Percentiles rank a stretch among this genome's conserved stretches.
Conservation (phyloP, 2,329 filamentous ascomycete genomes). For the Colletotrichum sp. region DNA sequence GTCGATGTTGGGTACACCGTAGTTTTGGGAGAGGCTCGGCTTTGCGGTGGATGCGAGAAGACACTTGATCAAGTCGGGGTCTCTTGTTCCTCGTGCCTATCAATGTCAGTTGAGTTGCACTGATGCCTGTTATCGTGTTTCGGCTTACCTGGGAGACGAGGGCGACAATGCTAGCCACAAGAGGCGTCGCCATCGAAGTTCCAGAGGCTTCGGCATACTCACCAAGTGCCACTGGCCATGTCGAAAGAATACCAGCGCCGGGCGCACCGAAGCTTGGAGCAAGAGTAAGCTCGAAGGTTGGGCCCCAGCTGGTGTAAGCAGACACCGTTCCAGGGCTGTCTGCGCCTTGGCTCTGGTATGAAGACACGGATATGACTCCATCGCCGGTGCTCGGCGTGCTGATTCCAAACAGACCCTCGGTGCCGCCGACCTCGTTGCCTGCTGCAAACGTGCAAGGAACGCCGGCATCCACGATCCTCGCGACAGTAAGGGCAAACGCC, state of each 20-base stretch:
- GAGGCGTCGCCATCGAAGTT: constrained; percentile 66
- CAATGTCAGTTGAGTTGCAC: background rate
- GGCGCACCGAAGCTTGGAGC: constrained; percentile 62
- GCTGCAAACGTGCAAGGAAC: constrained; percentile 59
- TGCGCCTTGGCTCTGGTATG: constrained; percentile 47
- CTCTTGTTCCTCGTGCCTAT: constrained; percentile 45
- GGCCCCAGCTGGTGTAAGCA: constrained; percentile 64
- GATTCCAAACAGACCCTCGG: constrained; percentile 52
- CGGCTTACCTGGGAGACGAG: constrained; percentile 53
- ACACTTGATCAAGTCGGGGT: constrained; percentile 53
- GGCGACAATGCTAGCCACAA: constrained; percentile 59
- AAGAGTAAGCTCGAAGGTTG: constrained; percentile 62
- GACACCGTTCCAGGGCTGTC: background rate
- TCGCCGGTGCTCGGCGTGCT: constrained; percentile 54
- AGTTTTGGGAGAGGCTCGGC: constrained; percentile 37
- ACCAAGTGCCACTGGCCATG: constrained; percentile 51
- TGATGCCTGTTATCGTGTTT: background rate
- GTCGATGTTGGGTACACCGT: background rate
- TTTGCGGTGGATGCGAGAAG: constrained; percentile 56
- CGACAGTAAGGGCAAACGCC: constrained; percentile 53
- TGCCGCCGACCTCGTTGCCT: constrained; percentile 50
- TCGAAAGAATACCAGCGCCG: constrained; percentile 64
- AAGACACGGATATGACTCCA: constrained; percentile 54
- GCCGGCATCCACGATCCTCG: constrained; percentile 57
- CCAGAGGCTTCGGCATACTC: constrained; percentile 60